Conservation (phyloP, 202 grass and related monocot genomes). For the Panicum hallii region DNA sequence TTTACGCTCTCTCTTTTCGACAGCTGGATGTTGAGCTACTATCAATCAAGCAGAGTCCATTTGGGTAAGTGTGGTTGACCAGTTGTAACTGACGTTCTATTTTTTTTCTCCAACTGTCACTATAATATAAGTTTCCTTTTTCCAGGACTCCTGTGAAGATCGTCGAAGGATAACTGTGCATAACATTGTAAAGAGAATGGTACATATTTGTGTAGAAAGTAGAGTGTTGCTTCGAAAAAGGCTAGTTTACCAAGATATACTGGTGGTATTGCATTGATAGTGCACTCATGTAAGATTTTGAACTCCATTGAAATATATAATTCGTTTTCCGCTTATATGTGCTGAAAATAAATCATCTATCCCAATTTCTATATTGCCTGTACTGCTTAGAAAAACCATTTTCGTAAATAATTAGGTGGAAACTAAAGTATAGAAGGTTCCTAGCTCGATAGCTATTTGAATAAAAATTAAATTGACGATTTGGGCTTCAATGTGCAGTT, state of each 20-base stretch:
- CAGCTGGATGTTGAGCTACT: constrained; percentile 95
- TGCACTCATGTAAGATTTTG: constrained; percentile 36
- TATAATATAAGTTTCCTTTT: constrained; percentile 23
- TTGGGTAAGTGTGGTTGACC: constrained; percentile 57
- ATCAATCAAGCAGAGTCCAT: constrained; percentile 86
- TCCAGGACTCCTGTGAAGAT: constrained; percentile 84
- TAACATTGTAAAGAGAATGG: constrained; percentile 35
- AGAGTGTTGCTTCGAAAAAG: background rate
- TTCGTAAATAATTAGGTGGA: background rate
- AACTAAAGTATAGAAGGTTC: background rate
- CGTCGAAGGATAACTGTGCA: constrained; percentile 73
- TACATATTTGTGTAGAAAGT: constrained; percentile 31
- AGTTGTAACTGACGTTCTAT: constrained; percentile 25
- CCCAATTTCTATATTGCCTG: background rate
- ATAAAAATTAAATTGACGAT: background rate
- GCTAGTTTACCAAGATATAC: constrained; percentile 19
- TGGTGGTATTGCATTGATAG: background rate
- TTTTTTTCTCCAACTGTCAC: constrained; percentile 14
- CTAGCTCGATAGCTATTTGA: background rate
- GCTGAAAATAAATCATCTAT: background rate
- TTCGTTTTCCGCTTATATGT: background rate
- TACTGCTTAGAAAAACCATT: background rate
- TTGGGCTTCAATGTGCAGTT: background rate
- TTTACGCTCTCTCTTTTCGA: constrained; percentile 31
- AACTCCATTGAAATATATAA: constrained; percentile 23